Evolutionary conservation across 2,329 filamentous ascomycete species (phyloP).

Genomic region (Colletotrichum karsti): DNA sequence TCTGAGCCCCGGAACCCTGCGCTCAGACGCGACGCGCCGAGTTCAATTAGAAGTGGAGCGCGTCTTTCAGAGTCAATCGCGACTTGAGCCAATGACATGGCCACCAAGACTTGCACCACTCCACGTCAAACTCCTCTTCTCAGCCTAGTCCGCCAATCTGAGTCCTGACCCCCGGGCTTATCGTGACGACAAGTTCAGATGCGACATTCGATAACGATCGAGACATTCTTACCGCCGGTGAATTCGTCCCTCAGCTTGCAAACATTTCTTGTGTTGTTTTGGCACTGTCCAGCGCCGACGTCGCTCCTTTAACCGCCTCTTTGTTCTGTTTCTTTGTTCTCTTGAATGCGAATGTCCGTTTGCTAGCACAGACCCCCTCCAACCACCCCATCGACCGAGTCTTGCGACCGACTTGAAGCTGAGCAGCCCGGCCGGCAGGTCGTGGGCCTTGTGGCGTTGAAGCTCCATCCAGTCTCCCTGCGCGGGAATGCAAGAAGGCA

Average conservation of each 20-base stretch:
- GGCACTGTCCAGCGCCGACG: not conserved
- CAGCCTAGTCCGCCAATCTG: slow-evolving; percentile 6
- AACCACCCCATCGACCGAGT: not conserved
- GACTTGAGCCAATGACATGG: slow-evolving; percentile 8
- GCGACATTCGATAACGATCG: slow-evolving; percentile 25
- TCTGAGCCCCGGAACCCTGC: not conserved
- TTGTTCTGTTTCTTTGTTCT: slow-evolving; percentile 8
- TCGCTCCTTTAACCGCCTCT: slow-evolving; percentile 11
- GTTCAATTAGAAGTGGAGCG: slow-evolving; percentile 22
- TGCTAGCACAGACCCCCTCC: slow-evolving; percentile 23
- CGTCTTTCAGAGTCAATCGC: not conserved
- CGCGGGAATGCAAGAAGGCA: not conserved
- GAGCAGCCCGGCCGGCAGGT: slow-evolving; percentile 17
- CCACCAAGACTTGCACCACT: not conserved
- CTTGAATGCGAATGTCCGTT: slow-evolving; percentile 1
- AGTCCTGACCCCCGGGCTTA: slow-evolving; percentile 23
- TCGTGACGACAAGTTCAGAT: slow-evolving; percentile 26
- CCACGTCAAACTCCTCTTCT: slow-evolving; percentile 28
- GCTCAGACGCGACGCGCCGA: slow-evolving; percentile 16
- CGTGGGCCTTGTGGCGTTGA: slow-evolving; percentile 26
- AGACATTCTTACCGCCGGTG: slow-evolving; percentile 7
- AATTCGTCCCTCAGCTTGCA: not conserved
- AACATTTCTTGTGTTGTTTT: not conserved
- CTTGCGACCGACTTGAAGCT: slow-evolving; percentile 12
- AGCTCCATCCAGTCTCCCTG: slow-evolving; percentile 7